These are phyloP conservation scores for Neurospora sp. DNA, from an alignment of 495 filamentous ascomycete species.

Conservation along the genomic window DNA sequence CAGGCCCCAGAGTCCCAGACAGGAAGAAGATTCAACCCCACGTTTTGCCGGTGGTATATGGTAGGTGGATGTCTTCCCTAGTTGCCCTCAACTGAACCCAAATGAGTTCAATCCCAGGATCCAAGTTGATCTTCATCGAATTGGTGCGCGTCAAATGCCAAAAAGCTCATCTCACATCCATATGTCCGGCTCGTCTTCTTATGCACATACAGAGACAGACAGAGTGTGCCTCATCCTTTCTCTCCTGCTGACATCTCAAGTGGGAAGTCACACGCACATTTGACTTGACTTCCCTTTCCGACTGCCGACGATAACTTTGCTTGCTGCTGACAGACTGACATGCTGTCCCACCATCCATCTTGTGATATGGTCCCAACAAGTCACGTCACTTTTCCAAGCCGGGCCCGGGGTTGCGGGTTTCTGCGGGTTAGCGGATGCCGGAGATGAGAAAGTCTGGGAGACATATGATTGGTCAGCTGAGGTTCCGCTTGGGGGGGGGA, in stretches of 20 bases:
- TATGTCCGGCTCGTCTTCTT: not conserved
- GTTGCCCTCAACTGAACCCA: not conserved
- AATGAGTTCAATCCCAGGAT: not conserved
- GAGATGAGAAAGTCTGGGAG: not conserved
- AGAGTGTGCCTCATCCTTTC: not conserved
- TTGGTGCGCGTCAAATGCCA: not conserved
- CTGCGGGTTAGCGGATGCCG: conserved; percentile 14
- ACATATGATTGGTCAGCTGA: not conserved
- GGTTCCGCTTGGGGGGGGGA: not conserved
- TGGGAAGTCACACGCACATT: not conserved
- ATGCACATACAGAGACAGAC: not conserved
- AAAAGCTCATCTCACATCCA: not conserved
- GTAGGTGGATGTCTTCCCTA: not conserved
- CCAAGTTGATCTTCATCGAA: not conserved
- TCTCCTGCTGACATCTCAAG: not conserved
- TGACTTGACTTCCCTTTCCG: not conserved
- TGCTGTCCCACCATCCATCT: not conserved
- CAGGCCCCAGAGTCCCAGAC: not conserved
- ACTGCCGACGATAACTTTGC: not conserved
- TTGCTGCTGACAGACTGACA: not conserved
- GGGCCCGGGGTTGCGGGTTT: not conserved
- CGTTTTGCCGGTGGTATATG: not conserved
- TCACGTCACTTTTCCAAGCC: not conserved
- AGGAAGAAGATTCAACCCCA: not conserved
- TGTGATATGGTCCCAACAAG: not conserved